A percentile compares a stretch with the other conserved stretches of the same genome.
These are phyloP conservation scores for Kodamaea fukazawae DNA, from an alignment of 805 yeast genomes.

Conservation along the genomic window DNA sequence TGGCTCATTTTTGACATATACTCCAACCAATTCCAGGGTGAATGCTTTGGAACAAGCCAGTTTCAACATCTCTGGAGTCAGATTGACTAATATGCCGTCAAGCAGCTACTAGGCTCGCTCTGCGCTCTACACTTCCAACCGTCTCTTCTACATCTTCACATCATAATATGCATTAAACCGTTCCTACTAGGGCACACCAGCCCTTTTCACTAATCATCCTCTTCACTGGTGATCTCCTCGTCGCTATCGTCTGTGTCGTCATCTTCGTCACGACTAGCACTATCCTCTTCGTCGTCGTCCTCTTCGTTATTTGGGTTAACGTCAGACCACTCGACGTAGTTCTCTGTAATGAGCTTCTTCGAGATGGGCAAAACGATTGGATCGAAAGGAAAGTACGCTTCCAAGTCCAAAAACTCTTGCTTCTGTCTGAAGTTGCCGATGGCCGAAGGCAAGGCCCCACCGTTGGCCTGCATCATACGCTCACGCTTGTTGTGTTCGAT, in stretches of 20 bases:
- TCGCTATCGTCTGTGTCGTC: constrained; percentile 23
- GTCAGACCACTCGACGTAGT: constrained; percentile 70
- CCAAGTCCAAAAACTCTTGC: constrained; percentile 84
- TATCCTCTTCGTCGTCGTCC: constrained; percentile 50
- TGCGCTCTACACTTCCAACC: too few relatives aligned
- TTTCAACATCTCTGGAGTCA: too few relatives aligned
- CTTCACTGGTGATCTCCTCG: constrained; percentile 23
- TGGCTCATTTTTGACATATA: too few relatives aligned
- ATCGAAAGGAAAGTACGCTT: constrained; percentile 96
- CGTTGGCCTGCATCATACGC: constrained; percentile 47
- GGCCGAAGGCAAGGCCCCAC: constrained; percentile 29
- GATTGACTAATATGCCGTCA: too few relatives aligned
- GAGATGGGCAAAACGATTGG: constrained; percentile 74
- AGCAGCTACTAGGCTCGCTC: too few relatives aligned
- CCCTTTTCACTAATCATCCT: constrained; percentile 12
- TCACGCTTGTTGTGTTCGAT: constrained; percentile 86
- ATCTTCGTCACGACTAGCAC: constrained; percentile 30
- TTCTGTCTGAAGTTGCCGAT: constrained; percentile 51
- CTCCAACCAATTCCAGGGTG: too few relatives aligned
- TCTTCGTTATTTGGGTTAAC: constrained; percentile 54
- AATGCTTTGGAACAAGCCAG: too few relatives aligned
- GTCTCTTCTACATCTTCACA: too few relatives aligned
- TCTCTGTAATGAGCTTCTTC: constrained; percentile 50
- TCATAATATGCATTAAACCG: too few relatives aligned
- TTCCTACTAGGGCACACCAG: neutral